These are phyloP conservation scores for Moricandia moricandioides DNA, from an alignment of 345 rosid species.

Conservation along the genomic window DNA sequence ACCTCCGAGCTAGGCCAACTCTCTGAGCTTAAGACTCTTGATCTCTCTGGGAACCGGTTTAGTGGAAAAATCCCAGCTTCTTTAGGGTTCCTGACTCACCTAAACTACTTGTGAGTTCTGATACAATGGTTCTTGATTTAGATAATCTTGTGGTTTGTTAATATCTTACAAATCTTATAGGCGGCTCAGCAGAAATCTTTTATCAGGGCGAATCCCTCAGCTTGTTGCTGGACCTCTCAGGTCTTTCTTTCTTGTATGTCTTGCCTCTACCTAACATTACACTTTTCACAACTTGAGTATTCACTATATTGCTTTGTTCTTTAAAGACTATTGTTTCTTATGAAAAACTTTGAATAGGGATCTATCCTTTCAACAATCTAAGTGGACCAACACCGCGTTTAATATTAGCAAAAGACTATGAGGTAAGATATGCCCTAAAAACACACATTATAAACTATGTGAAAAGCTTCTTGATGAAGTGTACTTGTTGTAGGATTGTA, in stretches of 20 bases:
- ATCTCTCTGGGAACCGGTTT: constrained; percentile 80
- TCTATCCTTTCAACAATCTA: constrained; percentile 86
- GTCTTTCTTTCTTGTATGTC: constrained; percentile 84
- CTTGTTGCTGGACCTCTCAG: constrained; percentile 76
- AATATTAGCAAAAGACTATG: constrained; percentile 81
- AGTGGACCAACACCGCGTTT: constrained; percentile 86
- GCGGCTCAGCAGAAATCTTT: constrained; percentile 70
- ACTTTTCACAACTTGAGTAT: background rate
- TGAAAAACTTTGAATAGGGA: constrained; percentile 51
- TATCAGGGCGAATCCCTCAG: constrained; percentile 75
- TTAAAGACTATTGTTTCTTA: background rate
- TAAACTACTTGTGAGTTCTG: constrained; percentile 86
- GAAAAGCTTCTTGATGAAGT: background rate
- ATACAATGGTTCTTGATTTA: background rate
- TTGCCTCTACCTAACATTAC: constrained; percentile 12
- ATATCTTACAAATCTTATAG: constrained; percentile 45
- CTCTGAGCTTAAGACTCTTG: constrained; percentile 71
- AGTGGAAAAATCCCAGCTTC: constrained; percentile 77
- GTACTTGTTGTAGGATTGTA: constrained; percentile 41
- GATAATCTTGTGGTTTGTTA: background rate
- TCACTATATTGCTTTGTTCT: no score
- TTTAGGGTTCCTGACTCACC: constrained; percentile 62
- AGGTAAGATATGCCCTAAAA: constrained; percentile 45
- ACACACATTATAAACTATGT: background rate
- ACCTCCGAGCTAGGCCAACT: constrained; percentile 75